Conservation (phyloP, 23 red algal genomes). For the Gracilaria caudata region DNA sequence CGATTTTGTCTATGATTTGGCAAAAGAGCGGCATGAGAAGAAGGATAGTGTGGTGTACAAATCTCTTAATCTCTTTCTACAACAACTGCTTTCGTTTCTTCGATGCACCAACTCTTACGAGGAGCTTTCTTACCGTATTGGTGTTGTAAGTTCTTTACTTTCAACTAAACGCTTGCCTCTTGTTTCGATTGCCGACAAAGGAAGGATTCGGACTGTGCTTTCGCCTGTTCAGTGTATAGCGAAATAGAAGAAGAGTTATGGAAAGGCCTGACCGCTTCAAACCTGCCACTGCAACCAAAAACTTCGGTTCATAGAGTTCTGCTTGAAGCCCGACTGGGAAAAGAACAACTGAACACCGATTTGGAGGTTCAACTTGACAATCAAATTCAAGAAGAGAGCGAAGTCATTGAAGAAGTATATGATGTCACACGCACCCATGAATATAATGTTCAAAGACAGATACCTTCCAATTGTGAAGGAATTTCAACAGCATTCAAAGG, state of each 20-base stretch:
- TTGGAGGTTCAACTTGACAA: background rate
- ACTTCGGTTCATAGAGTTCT: background rate
- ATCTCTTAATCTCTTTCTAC: background rate
- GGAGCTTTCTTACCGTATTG: background rate
- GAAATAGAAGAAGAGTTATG: background rate
- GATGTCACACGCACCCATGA: too few relatives aligned
- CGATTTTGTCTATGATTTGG: background rate
- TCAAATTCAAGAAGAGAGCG: background rate
- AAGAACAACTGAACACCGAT: background rate
- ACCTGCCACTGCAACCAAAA: background rate
- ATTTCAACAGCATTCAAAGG: too few relatives aligned
- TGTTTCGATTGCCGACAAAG: background rate
- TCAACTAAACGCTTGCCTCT: background rate
- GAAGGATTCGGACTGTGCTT: background rate
- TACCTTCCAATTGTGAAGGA: too few relatives aligned
- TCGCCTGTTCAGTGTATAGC: background rate
- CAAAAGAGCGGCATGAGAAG: background rate
- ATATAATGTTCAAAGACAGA: too few relatives aligned
- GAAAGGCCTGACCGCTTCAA: background rate
- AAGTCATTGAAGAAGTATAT: too few relatives aligned
- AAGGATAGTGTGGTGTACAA: background rate
- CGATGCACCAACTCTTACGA: background rate
- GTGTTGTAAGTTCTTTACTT: background rate
- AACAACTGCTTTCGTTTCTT: background rate
- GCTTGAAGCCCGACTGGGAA: background rate